Base-by-base conservation (phyloP, 2,329 filamentous ascomycete genomes). In the Camillea tinctor region DNA sequence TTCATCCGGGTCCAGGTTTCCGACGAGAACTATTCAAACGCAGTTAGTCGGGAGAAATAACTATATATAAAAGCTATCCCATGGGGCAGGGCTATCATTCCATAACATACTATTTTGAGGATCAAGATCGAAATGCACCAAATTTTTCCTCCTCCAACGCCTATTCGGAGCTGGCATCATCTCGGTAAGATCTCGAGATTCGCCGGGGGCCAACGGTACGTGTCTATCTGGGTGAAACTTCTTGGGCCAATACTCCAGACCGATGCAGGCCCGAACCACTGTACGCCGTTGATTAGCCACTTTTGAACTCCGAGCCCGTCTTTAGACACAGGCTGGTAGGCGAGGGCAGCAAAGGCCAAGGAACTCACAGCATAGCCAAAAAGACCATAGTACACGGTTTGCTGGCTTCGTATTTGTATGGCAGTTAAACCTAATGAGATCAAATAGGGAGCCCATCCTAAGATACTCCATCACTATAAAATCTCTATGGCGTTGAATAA, bases 331-430 rank as follows among this genome's bases (percentile, higher is more conserved):
- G 26, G 26, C 26, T 7, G 2, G 26, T 11, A 30, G 26, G 26
- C 30, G 8, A n/a, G 17, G 2, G 3, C n/a, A 24, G n/a, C 21
- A 1, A 22, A 49, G 19, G n/a, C 51, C 15, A n/a, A 1, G 44
- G 24, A 44, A 15, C 64, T 57, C 58, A 66, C 64, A 50, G 44
- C 64, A 66, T 30, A 66, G 59, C 64, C 64, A 66, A 11, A 66
- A n/a, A 26, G 22, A 2, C 64, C 64, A 66, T 2, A 66, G 54
- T 2, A 64, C 53, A 23, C 55, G 58, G 48, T 64, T 64, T 2
- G 64, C 62, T 11, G 61, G 44, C 2, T 1, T 15, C 4, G 4
- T 22, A 4, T 23, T 24, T 2, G 50, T 5, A 15, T 24, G 6
- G 21, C 7, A 6, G n/a, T 20, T n/a, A 19, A n/a, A 11, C 23